Conservation (phyloP, 2,329 filamentous ascomycete species). For the Elsinoe batatas region DNA sequence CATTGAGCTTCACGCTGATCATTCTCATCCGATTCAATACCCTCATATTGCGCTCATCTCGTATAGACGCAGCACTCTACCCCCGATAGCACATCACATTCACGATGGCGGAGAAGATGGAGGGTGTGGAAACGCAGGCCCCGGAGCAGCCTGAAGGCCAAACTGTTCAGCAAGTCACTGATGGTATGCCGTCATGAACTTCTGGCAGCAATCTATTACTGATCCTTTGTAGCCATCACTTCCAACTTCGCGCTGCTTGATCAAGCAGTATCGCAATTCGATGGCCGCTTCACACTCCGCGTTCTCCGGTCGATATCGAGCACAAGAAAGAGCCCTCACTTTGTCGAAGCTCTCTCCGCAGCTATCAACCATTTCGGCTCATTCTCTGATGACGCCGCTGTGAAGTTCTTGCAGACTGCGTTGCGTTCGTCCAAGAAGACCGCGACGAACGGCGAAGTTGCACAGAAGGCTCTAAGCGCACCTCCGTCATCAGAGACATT, state of each 20-base stretch:
- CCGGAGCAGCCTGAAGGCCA: slow-evolving; percentile 14
- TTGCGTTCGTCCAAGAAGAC: slow-evolving; percentile 13
- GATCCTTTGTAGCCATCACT: slow-evolving; percentile 64
- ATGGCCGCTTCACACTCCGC: slow-evolving; percentile 87
- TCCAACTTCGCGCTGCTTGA: slow-evolving; percentile 87
- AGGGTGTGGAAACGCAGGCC: slow-evolving; percentile 32
- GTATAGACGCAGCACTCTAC: no score
- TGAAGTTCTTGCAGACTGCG: slow-evolving; percentile 15
- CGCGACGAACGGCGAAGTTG: slow-evolving; percentile 13
- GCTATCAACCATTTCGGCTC: slow-evolving; percentile 17
- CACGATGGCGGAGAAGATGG: slow-evolving; percentile 43
- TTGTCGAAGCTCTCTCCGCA: slow-evolving; percentile 24
- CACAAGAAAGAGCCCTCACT: slow-evolving; percentile 65
- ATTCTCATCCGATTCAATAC: background rate
- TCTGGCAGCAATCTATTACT: background rate
- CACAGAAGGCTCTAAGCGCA: slow-evolving; percentile 16
- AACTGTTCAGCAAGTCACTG: slow-evolving; percentile 14
- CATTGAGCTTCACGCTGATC: background rate
- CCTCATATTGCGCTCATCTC: no score
- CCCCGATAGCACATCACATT: background rate
- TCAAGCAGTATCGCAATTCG: slow-evolving; percentile 83
- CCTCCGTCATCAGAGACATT: slow-evolving; percentile 28
- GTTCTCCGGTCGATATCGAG: slow-evolving; percentile 92
- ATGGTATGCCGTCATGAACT: slow-evolving; percentile 8
- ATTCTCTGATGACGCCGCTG: slow-evolving; percentile 13